phyloP scores from a whole-genome alignment of 345 rosid genomes.

The Arabidopsis suecica region DNA sequence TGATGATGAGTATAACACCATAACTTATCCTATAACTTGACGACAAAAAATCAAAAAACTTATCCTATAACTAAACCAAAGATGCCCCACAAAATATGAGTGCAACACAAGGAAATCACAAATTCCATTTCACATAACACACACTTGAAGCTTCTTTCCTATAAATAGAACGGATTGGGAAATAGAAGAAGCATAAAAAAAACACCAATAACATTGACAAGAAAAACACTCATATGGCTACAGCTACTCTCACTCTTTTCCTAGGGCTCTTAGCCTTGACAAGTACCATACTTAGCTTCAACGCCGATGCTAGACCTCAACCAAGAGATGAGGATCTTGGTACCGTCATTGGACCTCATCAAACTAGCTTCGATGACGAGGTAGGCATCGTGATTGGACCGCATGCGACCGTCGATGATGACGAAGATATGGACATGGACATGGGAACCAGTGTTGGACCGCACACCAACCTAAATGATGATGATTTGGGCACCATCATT shows the following conservation, averaged over 20 bases:
- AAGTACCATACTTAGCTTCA: constrained; percentile 31
- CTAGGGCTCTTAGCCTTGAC: constrained; percentile 33
- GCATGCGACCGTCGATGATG: neutral
- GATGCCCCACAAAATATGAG: constrained; percentile 34
- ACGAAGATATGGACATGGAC: constrained; percentile 11
- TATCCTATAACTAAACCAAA: constrained; percentile 15
- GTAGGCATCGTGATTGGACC: constrained; percentile 39
- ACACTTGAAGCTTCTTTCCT: constrained; percentile 26
- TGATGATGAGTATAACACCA: neutral
- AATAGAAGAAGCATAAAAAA: constrained; percentile 21
- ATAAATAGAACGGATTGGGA: constrained; percentile 34
- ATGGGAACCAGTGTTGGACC: constrained; percentile 19
- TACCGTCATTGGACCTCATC: constrained; percentile 36
- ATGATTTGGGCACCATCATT: constrained; percentile 35
- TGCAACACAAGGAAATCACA: constrained; percentile 29
- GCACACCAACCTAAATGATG: constrained; percentile 34
- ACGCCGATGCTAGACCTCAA: constrained; percentile 41
- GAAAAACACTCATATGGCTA: constrained; percentile 24
- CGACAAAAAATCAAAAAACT: neutral
- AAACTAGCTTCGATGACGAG: constrained; percentile 32
- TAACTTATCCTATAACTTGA: neutral
- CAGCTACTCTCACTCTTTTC: constrained; percentile 21
- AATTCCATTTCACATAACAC: constrained; percentile 16
- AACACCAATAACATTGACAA: constrained; percentile 15
- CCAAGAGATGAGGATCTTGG: constrained; percentile 44